Base-by-base conservation (phyloP, 148 eudicot genomes). In the Polygonum maritimum region DNA sequence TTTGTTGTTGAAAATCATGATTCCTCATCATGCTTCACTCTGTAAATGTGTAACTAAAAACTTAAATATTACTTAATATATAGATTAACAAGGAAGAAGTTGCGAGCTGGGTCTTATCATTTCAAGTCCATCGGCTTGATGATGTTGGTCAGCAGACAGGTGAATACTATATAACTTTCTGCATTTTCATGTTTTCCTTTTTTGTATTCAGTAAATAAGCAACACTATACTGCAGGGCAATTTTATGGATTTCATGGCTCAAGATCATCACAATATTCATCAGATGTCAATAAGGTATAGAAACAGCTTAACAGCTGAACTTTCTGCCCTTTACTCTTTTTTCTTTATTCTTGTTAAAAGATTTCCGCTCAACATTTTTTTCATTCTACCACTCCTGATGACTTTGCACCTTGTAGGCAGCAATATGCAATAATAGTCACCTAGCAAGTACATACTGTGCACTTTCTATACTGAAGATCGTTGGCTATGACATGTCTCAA, bases 371-470 rank as follows among this genome's bases (percentile, higher is more conserved):
- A 9, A 12, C 33, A 1, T 41, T 41, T 44, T n/a, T 38, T 16
- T 10, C 44, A 71, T 47, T 5, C 5, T 2, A 35, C 8, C 10
- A 39, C 41, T 16, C 51, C 5, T 71, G 51, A 7, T 47, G 10
- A 35, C 19, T 71, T 71, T 41, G 58, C 54, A 78, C 41, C 41
- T 19, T 83, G 81, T 83, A 94, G 98, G 85, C 51, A 65, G 65
- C 75, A 62, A 75, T 79, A 45, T 84, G 83, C 60, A 94, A 92
- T 76, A 80, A 84, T 44, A 92, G 98, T 88, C 98, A 94, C 82
- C 80, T 94, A 87, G 98, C 98, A 41, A 94, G 98, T 79, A 94
- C 98, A 4, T 94, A 94, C 74, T 86, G 96, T 78, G 98, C 98
- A 13, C 79, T 94, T 63, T 88, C 94, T 51, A 94, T 92, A 85